Evolutionary conservation across 78 protist species (phyloP), one percentile per base, ranked within the genome.

Genomic region (Dictyostelium capitatum): DNA sequence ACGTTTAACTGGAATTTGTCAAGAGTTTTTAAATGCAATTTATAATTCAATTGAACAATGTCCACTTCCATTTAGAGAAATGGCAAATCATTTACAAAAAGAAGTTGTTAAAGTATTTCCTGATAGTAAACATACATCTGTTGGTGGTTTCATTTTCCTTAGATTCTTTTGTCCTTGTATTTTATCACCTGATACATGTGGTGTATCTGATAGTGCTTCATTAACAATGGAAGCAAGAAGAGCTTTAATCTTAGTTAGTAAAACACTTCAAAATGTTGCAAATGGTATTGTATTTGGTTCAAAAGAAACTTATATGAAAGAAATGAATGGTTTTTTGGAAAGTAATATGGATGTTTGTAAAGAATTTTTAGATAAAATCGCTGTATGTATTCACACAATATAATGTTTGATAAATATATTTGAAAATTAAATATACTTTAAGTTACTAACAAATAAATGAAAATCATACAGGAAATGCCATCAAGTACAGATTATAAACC

Each of bases 81-180:
- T 87, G 93, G 93, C 93, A 14, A 74, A 78, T 77, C 93, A 87
- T 65, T 25, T 87, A 12, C 93, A 87, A 77, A 87, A 74, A 59
- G 84, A 87, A 77, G 93, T 87, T 4, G 93, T 87, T 17, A 87
- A 87, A 50, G 50, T 62, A 12, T 87, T 87, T 46, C 93, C 93
- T 62, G 93, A 87, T 43, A 87, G 93, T 51, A 87, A 87, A 37
- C 93, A 87, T 87, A 87, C 93, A 8, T 87, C 93, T 0, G 95
- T 93, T 82, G 96, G 96, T 46, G 96, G 92, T 37, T 93, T 93
- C 25, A 70, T 93, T 46, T 93, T 93, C 82, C 75, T 93, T 15
- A 37, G 96, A 43, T 93, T 93, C 92, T 74, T 83, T 23, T 72
- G 82, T 77, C 92, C 96, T 5, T 87, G 94, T 77, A 83, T 93